phyloP scores from a whole-genome alignment of 2,329 filamentous ascomycete genomes.

The Apiospora marii region DNA sequence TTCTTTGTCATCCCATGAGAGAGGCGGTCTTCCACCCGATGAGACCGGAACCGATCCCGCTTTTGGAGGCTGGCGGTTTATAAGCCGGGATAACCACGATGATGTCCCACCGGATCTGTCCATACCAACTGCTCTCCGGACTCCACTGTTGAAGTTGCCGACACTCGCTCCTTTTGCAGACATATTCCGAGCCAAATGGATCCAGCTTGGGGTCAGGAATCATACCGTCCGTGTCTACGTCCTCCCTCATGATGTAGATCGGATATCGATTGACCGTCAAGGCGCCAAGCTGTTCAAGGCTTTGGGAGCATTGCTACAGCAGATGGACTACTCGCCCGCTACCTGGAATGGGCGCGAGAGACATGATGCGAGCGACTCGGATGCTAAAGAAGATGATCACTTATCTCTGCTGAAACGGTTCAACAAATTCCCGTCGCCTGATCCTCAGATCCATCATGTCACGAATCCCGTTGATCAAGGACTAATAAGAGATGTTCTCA shows the following conservation, averaged over 20 bases:
- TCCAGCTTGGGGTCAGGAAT: constrained; percentile 50
- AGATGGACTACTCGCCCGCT: constrained; percentile 61
- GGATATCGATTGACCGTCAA: constrained; percentile 58
- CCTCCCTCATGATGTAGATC: constrained; percentile 70
- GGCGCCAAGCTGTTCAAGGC: constrained; percentile 52
- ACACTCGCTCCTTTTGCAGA: constrained; percentile 35
- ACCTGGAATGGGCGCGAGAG: constrained; percentile 60
- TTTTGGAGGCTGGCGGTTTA: constrained; percentile 39
- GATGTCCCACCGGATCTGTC: constrained; percentile 28
- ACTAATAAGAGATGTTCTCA: constrained; percentile 64
- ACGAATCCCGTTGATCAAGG: constrained; percentile 58
- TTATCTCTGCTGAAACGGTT: constrained; percentile 73
- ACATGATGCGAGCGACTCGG: background rate
- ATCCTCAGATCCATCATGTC: constrained; percentile 60
- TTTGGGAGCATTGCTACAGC: constrained; percentile 56
- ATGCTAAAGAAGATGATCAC: constrained; percentile 42
- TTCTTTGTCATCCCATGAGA: constrained; percentile 37
- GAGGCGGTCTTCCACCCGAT: constrained; percentile 27
- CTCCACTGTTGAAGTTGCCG: constrained; percentile 25
- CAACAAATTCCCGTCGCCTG: constrained; percentile 75
- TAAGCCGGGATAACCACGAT: constrained; percentile 35
- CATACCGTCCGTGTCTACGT: constrained; percentile 62
- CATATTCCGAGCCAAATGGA: constrained; percentile 51
- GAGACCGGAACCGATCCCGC: constrained; percentile 27
- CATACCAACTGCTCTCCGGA: background rate